Conservation (phyloP, 345 rosid genomes). For the Turnera subulata region DNA sequence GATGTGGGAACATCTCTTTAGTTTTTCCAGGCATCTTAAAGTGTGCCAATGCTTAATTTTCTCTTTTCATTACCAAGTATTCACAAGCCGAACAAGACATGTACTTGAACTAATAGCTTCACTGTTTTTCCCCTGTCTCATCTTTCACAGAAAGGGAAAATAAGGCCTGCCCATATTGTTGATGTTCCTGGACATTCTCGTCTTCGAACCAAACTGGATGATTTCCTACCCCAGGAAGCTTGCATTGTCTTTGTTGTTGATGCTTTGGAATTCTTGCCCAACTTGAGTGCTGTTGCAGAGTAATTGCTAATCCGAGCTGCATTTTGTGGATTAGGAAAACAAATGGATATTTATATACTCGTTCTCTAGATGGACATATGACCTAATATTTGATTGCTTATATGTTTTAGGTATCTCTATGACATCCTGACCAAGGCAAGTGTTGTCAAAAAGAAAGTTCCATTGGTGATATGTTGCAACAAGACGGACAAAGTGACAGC, state of each 20-base stretch:
- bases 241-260: conserved; percentile 86
- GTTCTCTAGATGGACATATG: too few relatives aligned
- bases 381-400: too few relatives aligned
- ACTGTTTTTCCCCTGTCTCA: not conserved
- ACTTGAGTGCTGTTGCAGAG: conserved; percentile 74
- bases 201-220: conserved; percentile 76
- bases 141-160: conserved; percentile 54
- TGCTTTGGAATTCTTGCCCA: conserved; percentile 83
- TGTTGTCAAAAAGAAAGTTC: conserved; percentile 72
- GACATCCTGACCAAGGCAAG: conserved; percentile 78
- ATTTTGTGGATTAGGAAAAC: too few relatives aligned
- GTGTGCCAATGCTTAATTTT: not conserved
- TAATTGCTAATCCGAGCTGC: too few relatives aligned
- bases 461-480: conserved; percentile 80
- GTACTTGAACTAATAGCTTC: too few relatives aligned
- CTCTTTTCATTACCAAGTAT: not conserved
- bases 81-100: too few relatives aligned
- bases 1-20: not conserved
- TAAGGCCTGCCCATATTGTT: conserved; percentile 73
- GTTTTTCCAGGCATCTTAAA: not conserved
- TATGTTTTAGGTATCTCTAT: conserved; percentile 62
- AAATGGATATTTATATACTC: too few relatives aligned
- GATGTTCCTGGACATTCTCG: conserved; percentile 98
- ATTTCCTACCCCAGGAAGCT: conserved; percentile 75
- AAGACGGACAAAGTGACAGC: conserved; percentile 94